Evolutionary conservation across 306 rosid species (phyloP), one percentile per base, ranked within the genome.

Genomic region (Cucumis hystrix): DNA sequence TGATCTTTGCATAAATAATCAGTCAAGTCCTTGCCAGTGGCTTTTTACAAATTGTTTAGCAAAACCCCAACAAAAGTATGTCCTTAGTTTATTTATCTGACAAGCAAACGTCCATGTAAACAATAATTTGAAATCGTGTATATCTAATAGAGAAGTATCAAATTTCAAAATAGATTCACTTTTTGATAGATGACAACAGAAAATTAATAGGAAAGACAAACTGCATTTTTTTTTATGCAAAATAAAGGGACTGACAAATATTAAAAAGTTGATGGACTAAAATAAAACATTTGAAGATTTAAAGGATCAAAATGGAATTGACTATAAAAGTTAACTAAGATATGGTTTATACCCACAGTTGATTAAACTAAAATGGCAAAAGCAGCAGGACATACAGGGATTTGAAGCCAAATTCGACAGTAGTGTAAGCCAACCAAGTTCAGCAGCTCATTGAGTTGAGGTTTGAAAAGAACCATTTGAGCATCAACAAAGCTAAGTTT

Each of bases 341-440:
- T 67, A 20, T 20, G 35, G 12, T 20, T 6, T 41, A 68, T 74
- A 81, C 9, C 61, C 18, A 67, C 40, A 64, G 76, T 15, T 2
- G 76, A 49, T 71, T 76, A 61, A 64, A 64, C 51, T 73, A 60
- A 12, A 40, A 61, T 66, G 65, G 76, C 15, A 74, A 66, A 60
- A 69, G 75, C 39, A 69, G 68, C 40, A 69, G 75, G 21, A 77
- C 66, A 61, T 91, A 94, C 98, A 91, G 74, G 91, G 58, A 90
- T 82, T 64, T 76, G 51, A 60, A 94, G 96, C 82, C 82, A 81
- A 60, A 75, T 33, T 9, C 81, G 10, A 84, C 92, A 86, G 84
- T 89, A 91, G 71, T 88, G 95, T 65, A 94, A 71, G 57, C 92
- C 96, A 82, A 91, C 84, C 88, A 94, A 88, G 82, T 94, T 90